phyloP scores from a whole-genome alignment of 148 eudicot species.

The Simmondsia chinensis region DNA sequence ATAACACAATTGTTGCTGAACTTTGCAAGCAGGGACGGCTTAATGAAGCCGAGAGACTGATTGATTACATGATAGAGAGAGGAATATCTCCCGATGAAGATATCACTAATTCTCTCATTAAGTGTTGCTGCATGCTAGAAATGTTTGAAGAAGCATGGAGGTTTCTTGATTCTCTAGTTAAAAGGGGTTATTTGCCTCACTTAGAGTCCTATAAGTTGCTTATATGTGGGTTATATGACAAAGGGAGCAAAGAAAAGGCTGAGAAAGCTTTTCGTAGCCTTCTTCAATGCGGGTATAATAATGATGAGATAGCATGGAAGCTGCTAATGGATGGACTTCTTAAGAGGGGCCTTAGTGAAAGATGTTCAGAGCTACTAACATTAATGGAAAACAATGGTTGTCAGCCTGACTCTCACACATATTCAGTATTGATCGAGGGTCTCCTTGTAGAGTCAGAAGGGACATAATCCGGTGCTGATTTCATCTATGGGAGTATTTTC shows the following conservation, averaged over 20 bases:
- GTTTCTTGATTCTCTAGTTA: slow-evolving; percentile 32
- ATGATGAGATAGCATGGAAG: slow-evolving; percentile 87
- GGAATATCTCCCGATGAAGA: slow-evolving; percentile 48
- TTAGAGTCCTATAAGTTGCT: slow-evolving; percentile 41
- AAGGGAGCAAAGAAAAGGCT: slow-evolving; percentile 38
- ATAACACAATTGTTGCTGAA: slow-evolving; percentile 40
- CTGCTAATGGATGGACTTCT: slow-evolving; percentile 67
- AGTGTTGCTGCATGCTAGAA: slow-evolving; percentile 49
- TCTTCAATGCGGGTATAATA: slow-evolving; percentile 49
- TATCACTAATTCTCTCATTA: slow-evolving; percentile 39
- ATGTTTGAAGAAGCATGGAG: slow-evolving; percentile 43
- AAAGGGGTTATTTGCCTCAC: slow-evolving; percentile 39
- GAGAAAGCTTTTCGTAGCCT: slow-evolving; percentile 43
- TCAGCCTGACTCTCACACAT: slow-evolving; percentile 43
- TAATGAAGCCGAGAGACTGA: slow-evolving; percentile 45
- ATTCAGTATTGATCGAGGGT: slow-evolving; percentile 41
- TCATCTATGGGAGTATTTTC: too few species aligned
- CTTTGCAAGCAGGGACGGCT: slow-evolving; percentile 54
- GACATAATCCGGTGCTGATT: slow-evolving; percentile 10
- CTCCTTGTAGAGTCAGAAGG: slow-evolving; percentile 22
- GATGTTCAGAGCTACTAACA: slow-evolving; percentile 46
- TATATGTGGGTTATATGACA: slow-evolving; percentile 60
- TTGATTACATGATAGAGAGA: slow-evolving; percentile 43
- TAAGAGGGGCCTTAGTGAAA: slow-evolving; percentile 40
- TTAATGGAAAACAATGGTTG: slow-evolving; percentile 61